A percentile compares a stretch with the other conserved stretches of the same genome.
Conservation (phyloP, 768 basidiomycete genomes). For the Lyophyllum shimeji region DNA sequence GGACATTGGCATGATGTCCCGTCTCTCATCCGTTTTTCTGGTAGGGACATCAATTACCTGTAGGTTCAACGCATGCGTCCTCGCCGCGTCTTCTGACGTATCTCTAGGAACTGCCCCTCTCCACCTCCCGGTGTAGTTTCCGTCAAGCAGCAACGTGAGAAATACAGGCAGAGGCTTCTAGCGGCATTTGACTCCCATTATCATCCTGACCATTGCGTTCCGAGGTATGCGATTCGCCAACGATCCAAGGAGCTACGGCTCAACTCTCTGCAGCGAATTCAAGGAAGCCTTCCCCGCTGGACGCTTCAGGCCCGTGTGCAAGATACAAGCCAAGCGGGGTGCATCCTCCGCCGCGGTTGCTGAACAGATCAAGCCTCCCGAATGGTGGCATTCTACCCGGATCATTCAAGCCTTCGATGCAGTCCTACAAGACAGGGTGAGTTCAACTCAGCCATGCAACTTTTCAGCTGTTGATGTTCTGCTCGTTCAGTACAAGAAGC, state of each 20-base stretch:
- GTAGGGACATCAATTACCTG: slow-evolving; percentile 81
- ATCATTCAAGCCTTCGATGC: slow-evolving; percentile 90
- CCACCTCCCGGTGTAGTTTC: slow-evolving; percentile 78
- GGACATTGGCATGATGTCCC: neutral
- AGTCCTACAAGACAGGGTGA: slow-evolving; percentile 82
- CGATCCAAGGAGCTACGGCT: slow-evolving; percentile 6
- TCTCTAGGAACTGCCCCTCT: slow-evolving; percentile 66
- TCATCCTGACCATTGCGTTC: slow-evolving; percentile 85
- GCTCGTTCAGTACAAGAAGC: slow-evolving; percentile 74
- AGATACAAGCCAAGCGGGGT: slow-evolving; percentile 83
- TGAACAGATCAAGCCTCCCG: slow-evolving; percentile 86
- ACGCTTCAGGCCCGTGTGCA: slow-evolving; percentile 87
- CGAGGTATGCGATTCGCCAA: slow-evolving; percentile 43
- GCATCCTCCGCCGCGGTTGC: slow-evolving; percentile 80
- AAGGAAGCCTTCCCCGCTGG: slow-evolving; percentile 95
- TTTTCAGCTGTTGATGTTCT: slow-evolving; percentile 9
- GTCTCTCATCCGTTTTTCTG: slow-evolving; percentile 3
- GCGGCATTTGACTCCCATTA: slow-evolving; percentile 83
- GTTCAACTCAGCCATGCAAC: slow-evolving; percentile 11
- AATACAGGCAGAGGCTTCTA: slow-evolving; percentile 70
- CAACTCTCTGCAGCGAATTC: slow-evolving; percentile 65
- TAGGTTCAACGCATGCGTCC: slow-evolving; percentile 31
- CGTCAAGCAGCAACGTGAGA: slow-evolving; percentile 76
- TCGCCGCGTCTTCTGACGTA: slow-evolving; percentile 4
- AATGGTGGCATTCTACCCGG: slow-evolving; percentile 93